Base-by-base conservation (phyloP, 1,139 yeast species). In the Komagataea norvegica region DNA sequence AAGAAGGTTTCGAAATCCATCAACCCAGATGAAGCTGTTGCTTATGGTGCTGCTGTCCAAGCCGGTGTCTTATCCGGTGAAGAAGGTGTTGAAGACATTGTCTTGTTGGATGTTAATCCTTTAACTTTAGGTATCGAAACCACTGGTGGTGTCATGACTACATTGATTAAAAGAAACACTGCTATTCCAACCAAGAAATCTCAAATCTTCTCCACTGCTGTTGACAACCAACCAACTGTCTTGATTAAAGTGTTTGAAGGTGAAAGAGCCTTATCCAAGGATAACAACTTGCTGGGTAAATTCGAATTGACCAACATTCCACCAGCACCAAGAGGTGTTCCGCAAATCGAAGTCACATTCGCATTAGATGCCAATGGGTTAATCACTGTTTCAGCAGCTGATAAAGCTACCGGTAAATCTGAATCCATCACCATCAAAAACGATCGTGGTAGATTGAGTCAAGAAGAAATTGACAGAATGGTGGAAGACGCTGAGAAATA, bases 251-350 rank as follows among this genome's bases (percentile, higher is more conserved):
- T 86, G 51, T 85, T 72, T 70, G 95, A 85, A 72, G 95, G 95
- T 78, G 95, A 85, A 75, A 83, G 95, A 74, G 86, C 89, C 60
- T 76, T 79, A 69, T 85, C 95, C 54, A 83, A 85, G 78, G 95
- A 86, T 74, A 86, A 86, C 83, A 86, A 85, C 78, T 70, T 83
- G 68, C 82, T 86, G 62, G 95, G 95, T 72, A 85, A 85, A 78
- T 86, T 86, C 67, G 93, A 88, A 66, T 79, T 86, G 63, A 73
- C 89, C 57, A 94, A 94, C 63, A 86, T 86, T 55, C 95, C 95
- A 62, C 93, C 95, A 58, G 94, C 95, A 44, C 95, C 95, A 68
- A 86, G 91, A 74, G 95, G 95, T 74, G 94, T 85, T 51, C 95
- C 95, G 60, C 94, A 86, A 73, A 85, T 86, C 59, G 95, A 86